Conservation (phyloP, 371 early-diverging fungal genomes). For the Funneliformis caledonium region DNA sequence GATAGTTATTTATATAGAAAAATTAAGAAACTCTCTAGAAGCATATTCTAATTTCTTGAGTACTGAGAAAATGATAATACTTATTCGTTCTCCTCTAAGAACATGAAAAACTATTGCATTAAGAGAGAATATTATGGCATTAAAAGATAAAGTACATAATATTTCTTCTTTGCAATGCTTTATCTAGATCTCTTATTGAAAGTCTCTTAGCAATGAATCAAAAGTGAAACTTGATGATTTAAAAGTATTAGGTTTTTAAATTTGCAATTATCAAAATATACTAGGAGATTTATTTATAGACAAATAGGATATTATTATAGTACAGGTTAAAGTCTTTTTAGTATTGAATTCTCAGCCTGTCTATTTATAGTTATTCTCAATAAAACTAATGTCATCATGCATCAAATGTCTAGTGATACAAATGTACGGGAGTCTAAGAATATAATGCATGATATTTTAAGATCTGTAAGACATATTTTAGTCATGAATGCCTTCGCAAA, state of each 20-base stretch:
- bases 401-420: slow-evolving; percentile 23
- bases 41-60: slow-evolving; percentile 31
- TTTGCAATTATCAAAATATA: slow-evolving; percentile 18
- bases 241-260: slow-evolving; percentile 2
- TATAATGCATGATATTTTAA: slow-evolving; percentile 12
- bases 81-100: background rate
- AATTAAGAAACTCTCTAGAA: background rate
- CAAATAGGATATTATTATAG: slow-evolving; percentile 25
- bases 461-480: background rate
- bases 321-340: slow-evolving; percentile 26
- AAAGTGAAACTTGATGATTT: slow-evolving; percentile 29
- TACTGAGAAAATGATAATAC: slow-evolving; percentile 1
- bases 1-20: slow-evolving; percentile 24
- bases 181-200: slow-evolving; percentile 29
- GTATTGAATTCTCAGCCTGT: slow-evolving; percentile 28
- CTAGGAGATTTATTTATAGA: background rate
- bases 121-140: slow-evolving; percentile 28
- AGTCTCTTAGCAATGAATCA: slow-evolving; percentile 32
- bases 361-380: slow-evolving; percentile 13
- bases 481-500: slow-evolving; percentile 26
- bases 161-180: slow-evolving; percentile 18
- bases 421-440: slow-evolving; percentile 23
- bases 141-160: background rate
- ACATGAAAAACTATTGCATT: slow-evolving; percentile 30
- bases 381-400: slow-evolving; percentile 18